Evolutionary conservation across 371 early-diverging fungal genomes (phyloP).

Genomic region (Choanephora cucurbitarum): DNA sequence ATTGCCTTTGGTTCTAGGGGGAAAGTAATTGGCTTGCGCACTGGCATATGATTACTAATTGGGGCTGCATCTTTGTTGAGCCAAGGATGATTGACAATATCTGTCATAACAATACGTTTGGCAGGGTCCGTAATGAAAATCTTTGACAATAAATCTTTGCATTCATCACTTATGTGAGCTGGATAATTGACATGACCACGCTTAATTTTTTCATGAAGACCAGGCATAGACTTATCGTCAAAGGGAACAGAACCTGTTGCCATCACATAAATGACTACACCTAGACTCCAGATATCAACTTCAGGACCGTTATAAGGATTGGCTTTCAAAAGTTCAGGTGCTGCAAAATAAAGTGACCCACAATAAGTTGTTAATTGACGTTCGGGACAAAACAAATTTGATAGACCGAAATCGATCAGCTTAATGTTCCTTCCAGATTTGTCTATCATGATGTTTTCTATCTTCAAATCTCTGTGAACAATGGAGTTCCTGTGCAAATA

Average conservation of each 20-base stretch:
- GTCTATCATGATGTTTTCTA: slow-evolving; percentile 93
- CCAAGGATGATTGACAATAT: slow-evolving; percentile 85
- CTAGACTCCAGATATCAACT: slow-evolving; percentile 96
- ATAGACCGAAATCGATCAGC: slow-evolving; percentile 96
- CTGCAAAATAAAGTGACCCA: slow-evolving; percentile 96
- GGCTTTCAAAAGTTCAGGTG: slow-evolving; percentile 93
- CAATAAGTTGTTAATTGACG: slow-evolving; percentile 89
- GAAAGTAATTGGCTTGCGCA: slow-evolving; percentile 64
- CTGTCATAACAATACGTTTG: slow-evolving; percentile 75
- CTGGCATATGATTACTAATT: slow-evolving; percentile 67
- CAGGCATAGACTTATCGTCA: slow-evolving; percentile 91
- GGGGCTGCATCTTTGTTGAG: slow-evolving; percentile 67
- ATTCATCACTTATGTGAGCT: slow-evolving; percentile 81
- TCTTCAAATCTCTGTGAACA: slow-evolving; percentile 97
- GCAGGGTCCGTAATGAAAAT: slow-evolving; percentile 78
- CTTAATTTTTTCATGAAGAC: slow-evolving; percentile 93
- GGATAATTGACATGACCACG: slow-evolving; percentile 78
- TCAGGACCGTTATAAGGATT: slow-evolving; percentile 92
- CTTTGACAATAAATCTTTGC: slow-evolving; percentile 72
- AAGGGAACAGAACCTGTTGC: slow-evolving; percentile 96
- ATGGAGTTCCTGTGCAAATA: slow-evolving; percentile 96
- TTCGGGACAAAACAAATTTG: slow-evolving; percentile 87
- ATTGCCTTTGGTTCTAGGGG: slow-evolving; percentile 75
- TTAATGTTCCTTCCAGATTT: slow-evolving; percentile 84
- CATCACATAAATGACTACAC: slow-evolving; percentile 94